These are phyloP conservation scores for Fonsecaea nubica DNA, from an alignment of 2,329 filamentous ascomycete genomes.

Conservation along the genomic window DNA sequence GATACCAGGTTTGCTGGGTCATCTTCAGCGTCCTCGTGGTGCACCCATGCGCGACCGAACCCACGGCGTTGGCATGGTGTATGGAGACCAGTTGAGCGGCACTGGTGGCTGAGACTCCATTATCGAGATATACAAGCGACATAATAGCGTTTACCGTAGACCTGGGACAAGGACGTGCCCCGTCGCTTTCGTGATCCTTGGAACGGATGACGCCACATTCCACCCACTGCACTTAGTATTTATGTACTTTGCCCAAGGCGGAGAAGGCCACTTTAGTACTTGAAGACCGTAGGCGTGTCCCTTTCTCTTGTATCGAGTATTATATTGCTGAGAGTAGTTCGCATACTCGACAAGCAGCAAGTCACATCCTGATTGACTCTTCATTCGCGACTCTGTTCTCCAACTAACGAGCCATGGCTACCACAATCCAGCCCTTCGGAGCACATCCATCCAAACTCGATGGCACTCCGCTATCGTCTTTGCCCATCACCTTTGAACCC, in stretches of 20 bases:
- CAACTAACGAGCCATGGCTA: slow-evolving; percentile 17
- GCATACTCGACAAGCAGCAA: not conserved
- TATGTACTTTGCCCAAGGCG: not conserved
- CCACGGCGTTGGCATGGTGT: too few species aligned
- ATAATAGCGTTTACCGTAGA: not conserved
- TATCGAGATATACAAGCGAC: not conserved
- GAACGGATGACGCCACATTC: slow-evolving; percentile 22
- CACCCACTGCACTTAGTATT: not conserved
- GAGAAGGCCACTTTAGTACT: not conserved
- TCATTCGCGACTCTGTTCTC: not conserved
- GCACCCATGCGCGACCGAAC: too few species aligned
- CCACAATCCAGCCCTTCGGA: slow-evolving; percentile 20
- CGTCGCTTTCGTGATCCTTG: slow-evolving; percentile 21
- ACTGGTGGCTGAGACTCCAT: not conserved
- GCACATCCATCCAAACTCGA: slow-evolving; percentile 37
- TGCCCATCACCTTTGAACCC: slow-evolving; percentile 46
- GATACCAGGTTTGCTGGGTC: too few species aligned
- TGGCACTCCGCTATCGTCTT: slow-evolving; percentile 27
- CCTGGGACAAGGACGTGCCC: not conserved
- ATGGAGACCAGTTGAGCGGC: too few species aligned
- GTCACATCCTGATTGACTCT: not conserved
- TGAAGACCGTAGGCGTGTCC: not conserved
- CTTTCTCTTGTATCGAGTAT: not conserved
- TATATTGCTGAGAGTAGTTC: not conserved
- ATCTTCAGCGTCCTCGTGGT: too few species aligned